Base-by-base conservation (phyloP, 176 grass and related monocot genomes). In the sorghum (Sorghum bicolor) region DNA sequence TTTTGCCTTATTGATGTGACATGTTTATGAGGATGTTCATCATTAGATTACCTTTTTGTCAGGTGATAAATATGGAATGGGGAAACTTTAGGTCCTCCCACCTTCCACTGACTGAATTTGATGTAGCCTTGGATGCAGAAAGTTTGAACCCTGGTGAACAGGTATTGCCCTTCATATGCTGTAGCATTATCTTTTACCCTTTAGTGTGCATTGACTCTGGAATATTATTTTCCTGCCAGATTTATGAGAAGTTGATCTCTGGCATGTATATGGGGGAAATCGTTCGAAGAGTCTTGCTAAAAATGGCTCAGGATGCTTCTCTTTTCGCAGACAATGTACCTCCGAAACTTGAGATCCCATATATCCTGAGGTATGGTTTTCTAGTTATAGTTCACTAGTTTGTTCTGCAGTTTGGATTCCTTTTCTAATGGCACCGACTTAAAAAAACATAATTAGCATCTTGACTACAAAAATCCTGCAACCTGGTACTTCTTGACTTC, bases 51-150 rank as follows among this genome's bases (percentile, higher is more conserved):
- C 52, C 65, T 82, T 77, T 71, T 15, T 68, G 80, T 44, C 26
- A 95, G 90, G 90, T 91, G 81, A 93, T 96, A 84, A 93, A 96
- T 52, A 93, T 93, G 93, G 93, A 96, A 72, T 93, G 93, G 93
- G 93, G 88, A 8, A 91, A 96, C 74, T 96, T 96, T 53, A 90
- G 78, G 82, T 96, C 86, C 43, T 87, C 93, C 63, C 88, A 92
- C 77, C 93, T 96, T 85, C 90, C 93, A 58, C 67, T 91, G 50
- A 94, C 94, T 65, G 94, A 97, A 74, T 97, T 89, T 84, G 91
- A 90, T 40, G 77, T 79, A 88, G 82, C 75, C 14, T 84, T 97
- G 80, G 91, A 94, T 88, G 68, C 72, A 65, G 91, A 97, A 76
- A 94, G 94, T 84, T 82, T 97, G 82, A 94, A 97, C 82, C 91